These are phyloP conservation scores for Alternaria gansuensis DNA, from an alignment of 2,329 filamentous ascomycete genomes.

Conservation along the genomic window DNA sequence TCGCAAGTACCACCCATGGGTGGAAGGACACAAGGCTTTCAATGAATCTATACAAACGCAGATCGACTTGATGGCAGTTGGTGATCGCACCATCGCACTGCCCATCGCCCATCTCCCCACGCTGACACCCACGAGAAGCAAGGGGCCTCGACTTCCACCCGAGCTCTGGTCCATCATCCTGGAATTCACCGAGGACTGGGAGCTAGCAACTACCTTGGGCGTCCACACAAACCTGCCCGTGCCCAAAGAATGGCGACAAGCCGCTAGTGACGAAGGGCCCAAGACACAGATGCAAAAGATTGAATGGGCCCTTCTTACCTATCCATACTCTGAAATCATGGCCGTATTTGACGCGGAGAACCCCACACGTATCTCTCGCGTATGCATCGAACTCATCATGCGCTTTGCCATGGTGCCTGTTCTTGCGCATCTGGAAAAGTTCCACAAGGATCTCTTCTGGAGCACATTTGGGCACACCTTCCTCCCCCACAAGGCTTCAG, in stretches of 20 bases:
- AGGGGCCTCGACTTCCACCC: constrained; percentile 68
- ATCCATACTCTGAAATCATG: constrained; percentile 74
- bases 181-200: constrained; percentile 87
- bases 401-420: constrained; percentile 86
- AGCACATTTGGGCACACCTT: constrained; percentile 83
- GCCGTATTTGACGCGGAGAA: constrained; percentile 75
- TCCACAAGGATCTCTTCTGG: constrained; percentile 80
- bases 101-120: constrained; percentile 47
- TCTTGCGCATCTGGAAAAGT: constrained; percentile 74
- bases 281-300: constrained; percentile 79
- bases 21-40: constrained; percentile 71
- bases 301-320: constrained; percentile 84
- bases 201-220: constrained; percentile 80
- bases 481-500: constrained; percentile 86
- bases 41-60: constrained; percentile 79
- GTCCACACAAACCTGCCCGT: constrained; percentile 80
- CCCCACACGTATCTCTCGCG: constrained; percentile 77
- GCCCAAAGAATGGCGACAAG: constrained; percentile 75
- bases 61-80: constrained; percentile 76
- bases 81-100: constrained; percentile 67
- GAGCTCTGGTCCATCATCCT: constrained; percentile 92
- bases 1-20: constrained; percentile 62
- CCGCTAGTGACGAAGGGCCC: constrained; percentile 70
- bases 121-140: constrained; percentile 47
- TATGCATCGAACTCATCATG: constrained; percentile 88